These are phyloP conservation scores for Psidium guajava DNA, from an alignment of 345 rosid species.

Conservation along the genomic window DNA sequence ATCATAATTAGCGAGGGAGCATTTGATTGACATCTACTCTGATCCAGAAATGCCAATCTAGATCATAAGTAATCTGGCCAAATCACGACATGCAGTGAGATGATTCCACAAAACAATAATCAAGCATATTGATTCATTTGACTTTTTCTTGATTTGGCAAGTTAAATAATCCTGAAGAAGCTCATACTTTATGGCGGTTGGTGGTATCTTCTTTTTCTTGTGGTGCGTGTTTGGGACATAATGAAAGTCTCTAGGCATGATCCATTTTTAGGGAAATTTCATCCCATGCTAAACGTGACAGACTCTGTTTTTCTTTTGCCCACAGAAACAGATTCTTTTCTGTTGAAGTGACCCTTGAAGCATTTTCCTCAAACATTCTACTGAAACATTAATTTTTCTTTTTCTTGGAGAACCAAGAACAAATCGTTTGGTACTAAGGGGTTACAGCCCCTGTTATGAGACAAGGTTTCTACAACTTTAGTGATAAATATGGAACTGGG, in stretches of 20 bases:
- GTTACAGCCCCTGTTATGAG: neutral
- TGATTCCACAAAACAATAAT: neutral
- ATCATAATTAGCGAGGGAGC: neutral
- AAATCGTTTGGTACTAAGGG: neutral
- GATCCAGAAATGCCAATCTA: neutral
- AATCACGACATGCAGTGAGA: neutral
- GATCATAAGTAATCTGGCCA: neutral
- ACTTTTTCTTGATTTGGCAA: neutral
- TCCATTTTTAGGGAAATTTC: neutral
- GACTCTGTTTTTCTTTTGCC: neutral
- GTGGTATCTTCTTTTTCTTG: neutral
- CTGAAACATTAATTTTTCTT: neutral
- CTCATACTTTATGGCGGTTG: neutral
- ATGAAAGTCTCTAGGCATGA: neutral
- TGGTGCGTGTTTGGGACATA: neutral
- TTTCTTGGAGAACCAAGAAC: neutral
- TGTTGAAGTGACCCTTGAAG: neutral
- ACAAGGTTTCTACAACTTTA: neutral
- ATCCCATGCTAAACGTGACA: neutral
- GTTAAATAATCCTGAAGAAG: neutral
- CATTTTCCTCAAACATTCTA: neutral
- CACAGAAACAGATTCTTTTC: neutral
- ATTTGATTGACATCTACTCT: neutral
- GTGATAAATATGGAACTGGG: neutral
- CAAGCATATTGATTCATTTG: neutral